A percentile compares a stretch with the other conserved stretches of the same genome.
Evolutionary conservation across 805 yeast genomes (phyloP).

Genomic region (Ogataea pilisensis): DNA sequence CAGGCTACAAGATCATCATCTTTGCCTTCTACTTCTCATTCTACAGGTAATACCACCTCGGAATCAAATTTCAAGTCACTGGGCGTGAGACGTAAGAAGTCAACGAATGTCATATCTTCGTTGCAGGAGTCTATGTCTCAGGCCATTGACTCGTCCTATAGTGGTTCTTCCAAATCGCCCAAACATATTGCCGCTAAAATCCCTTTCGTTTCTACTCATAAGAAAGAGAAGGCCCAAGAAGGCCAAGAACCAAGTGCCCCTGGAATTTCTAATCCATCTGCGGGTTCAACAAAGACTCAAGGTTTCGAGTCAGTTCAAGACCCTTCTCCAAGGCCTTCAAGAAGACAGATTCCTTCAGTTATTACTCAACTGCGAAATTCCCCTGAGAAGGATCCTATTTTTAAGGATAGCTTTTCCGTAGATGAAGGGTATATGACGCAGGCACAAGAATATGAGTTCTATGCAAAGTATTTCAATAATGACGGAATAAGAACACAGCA

Average conservation of each 20-base stretch:
- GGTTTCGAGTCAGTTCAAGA: neutral
- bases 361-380: conserved; percentile 7
- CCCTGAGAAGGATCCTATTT: conserved; percentile 17
- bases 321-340: neutral
- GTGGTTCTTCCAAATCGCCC: too few relatives aligned
- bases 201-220: too few relatives aligned
- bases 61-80: too few relatives aligned
- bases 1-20: too few relatives aligned
- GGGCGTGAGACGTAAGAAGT: conserved; percentile 1
- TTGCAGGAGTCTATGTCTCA: conserved; percentile 1
- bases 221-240: too few relatives aligned
- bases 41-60: too few relatives aligned
- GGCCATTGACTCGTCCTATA: too few relatives aligned
- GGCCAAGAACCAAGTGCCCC: too few relatives aligned
- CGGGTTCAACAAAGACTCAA: neutral
- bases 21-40: too few relatives aligned
- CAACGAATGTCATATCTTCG: neutral
- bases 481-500: conserved; percentile 4
- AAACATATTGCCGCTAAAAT: too few relatives aligned
- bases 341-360: conserved; percentile 4
- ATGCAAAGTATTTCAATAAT: conserved; percentile 28
- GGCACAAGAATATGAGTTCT: conserved; percentile 37
- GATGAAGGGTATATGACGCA: conserved; percentile 39
- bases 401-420: conserved; percentile 19
- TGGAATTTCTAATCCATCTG: too few relatives aligned